These are phyloP conservation scores for Chernovozyma aurita DNA, from an alignment of 1,139 yeast genomes.

Conservation along the genomic window DNA sequence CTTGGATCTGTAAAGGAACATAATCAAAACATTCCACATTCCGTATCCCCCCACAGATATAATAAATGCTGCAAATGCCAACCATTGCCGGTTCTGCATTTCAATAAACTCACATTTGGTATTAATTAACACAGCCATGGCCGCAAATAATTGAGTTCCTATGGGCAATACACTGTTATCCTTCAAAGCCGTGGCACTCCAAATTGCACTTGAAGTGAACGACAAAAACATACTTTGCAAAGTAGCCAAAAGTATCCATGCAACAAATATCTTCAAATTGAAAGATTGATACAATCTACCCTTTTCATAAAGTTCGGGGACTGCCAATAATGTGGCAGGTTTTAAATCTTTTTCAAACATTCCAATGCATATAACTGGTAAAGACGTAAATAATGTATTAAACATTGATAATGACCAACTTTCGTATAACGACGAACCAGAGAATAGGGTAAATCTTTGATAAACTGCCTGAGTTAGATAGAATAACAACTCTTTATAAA, in stretches of 20 bases:
- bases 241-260: conserved; percentile 80
- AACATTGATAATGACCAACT: conserved; percentile 97
- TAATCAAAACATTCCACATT: conserved; percentile 78
- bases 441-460: conserved; percentile 82
- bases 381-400: conserved; percentile 89
- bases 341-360: conserved; percentile 88
- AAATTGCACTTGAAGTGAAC: conserved; percentile 59
- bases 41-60: conserved; percentile 87
- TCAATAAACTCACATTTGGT: conserved; percentile 78
- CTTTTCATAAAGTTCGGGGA: conserved; percentile 80
- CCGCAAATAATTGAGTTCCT: conserved; percentile 72
- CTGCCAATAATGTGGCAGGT: conserved; percentile 84
- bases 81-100: conserved; percentile 73
- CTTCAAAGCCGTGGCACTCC: conserved; percentile 61
- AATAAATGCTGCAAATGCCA: conserved; percentile 63
- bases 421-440: conserved; percentile 91
- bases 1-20: conserved; percentile 57
- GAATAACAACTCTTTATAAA: conserved; percentile 88
- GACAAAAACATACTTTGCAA: conserved; percentile 68
- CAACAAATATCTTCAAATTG: conserved; percentile 60
- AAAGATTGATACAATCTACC: conserved; percentile 79
- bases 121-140: conserved; percentile 67
- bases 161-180: conserved; percentile 81
- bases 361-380: conserved; percentile 91
- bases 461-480: conserved; percentile 84